A percentile compares a stretch with the other conserved stretches of the same genome.
These are phyloP conservation scores for Aspergillus pseudoviridinutans DNA, from an alignment of 2,329 filamentous ascomycete species.

Conservation along the genomic window DNA sequence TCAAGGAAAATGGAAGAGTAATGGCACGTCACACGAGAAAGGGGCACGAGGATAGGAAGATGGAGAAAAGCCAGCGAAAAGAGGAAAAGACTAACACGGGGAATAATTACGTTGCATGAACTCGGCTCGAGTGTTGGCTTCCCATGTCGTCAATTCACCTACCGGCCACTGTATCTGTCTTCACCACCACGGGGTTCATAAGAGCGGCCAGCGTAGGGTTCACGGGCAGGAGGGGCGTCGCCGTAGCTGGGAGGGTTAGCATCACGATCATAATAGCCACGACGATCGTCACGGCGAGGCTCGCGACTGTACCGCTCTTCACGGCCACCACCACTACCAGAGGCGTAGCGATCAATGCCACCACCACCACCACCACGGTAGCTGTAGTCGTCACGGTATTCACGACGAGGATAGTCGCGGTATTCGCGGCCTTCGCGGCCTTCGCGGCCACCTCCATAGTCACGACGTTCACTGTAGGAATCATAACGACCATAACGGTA, in stretches of 20 bases:
- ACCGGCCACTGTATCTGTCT: constrained; percentile 40
- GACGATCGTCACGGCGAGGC: constrained; percentile 43
- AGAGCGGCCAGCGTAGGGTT: constrained; percentile 33
- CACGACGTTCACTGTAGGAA: constrained; percentile 44
- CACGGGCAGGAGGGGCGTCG: constrained; percentile 37
- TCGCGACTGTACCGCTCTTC: constrained; percentile 47
- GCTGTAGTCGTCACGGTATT: constrained; percentile 42
- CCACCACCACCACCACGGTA: constrained; percentile 27
- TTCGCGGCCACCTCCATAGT: constrained; percentile 43
- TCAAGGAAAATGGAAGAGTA: constrained; percentile 29
- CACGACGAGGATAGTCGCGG: constrained; percentile 48
- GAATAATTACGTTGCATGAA: constrained; percentile 15
- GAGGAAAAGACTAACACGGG: constrained; percentile 10
- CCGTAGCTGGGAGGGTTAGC: constrained; percentile 46
- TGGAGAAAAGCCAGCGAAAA: constrained; percentile 17
- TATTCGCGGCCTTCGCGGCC: constrained; percentile 22
- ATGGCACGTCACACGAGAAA: constrained; percentile 19
- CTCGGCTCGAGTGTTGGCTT: constrained; percentile 12
- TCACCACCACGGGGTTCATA: constrained; percentile 36
- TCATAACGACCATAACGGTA: constrained; percentile 45
- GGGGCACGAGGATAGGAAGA: constrained; percentile 11
- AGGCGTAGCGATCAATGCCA: constrained; percentile 43
- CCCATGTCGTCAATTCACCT: constrained; percentile 28
- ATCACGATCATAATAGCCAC: constrained; percentile 53
- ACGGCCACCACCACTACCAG: constrained; percentile 17